A percentile compares a stretch with the other conserved stretches of the same genome.
phyloP scores from a whole-genome alignment of 495 filamentous ascomycete species.

The Penicillium cosmopolitanum region DNA sequence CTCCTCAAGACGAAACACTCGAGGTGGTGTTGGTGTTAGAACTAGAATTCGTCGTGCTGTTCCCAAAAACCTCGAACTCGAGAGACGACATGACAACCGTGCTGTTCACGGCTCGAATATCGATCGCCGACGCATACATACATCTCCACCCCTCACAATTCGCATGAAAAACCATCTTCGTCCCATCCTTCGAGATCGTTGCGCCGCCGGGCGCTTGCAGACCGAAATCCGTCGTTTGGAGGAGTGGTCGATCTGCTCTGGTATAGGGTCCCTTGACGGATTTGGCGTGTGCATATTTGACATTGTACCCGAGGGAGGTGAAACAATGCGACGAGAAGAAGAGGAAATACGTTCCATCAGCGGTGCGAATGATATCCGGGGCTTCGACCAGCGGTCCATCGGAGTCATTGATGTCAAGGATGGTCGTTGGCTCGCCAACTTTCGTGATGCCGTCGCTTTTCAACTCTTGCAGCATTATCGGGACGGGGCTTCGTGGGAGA shows the following conservation, averaged over 20 bases:
- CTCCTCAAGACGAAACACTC: neutral
- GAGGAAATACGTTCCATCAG: slow-evolving; percentile 55
- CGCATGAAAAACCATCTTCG: slow-evolving; percentile 56
- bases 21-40: neutral
- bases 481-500: slow-evolving; percentile 48
- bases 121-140: slow-evolving; percentile 36
- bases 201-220: slow-evolving; percentile 58
- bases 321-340: slow-evolving; percentile 65
- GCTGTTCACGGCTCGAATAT: slow-evolving; percentile 27
- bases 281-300: slow-evolving; percentile 56
- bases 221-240: slow-evolving; percentile 44
- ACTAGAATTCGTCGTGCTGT: neutral
- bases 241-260: slow-evolving; percentile 36
- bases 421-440: slow-evolving; percentile 48
- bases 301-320: slow-evolving; percentile 52
- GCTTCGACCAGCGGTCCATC: slow-evolving; percentile 66
- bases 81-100: slow-evolving; percentile 21
- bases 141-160: slow-evolving; percentile 43
- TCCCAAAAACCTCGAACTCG: slow-evolving; percentile 3
- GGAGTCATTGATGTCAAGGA: slow-evolving; percentile 54
- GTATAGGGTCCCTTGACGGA: slow-evolving; percentile 52
- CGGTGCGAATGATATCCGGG: slow-evolving; percentile 51
- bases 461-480: slow-evolving; percentile 62
- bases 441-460: slow-evolving; percentile 53
- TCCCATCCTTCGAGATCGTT: slow-evolving; percentile 43